Evolutionary conservation across 352 stramenopile species (phyloP), one percentile per base, ranked within the genome.

Genomic region (Aphanomyces invadans): DNA sequence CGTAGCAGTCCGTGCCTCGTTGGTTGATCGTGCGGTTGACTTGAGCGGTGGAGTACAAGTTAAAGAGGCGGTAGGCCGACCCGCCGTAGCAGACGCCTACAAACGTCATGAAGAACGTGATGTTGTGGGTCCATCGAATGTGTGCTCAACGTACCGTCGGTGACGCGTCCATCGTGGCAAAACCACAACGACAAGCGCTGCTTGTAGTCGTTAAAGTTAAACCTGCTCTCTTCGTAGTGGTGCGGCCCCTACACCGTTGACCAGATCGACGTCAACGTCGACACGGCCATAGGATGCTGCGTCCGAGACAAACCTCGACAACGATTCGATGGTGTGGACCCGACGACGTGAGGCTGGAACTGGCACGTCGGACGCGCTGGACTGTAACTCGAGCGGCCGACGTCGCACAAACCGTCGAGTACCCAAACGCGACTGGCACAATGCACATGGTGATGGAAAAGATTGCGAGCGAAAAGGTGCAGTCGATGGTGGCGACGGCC

Each of bases 141-240:
- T 45, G 38, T 17, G 17, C 38, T 45, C 38, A 45, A 10, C 26
- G n/a, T n/a, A 61, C 25, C 53, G 17, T 4, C 15, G 21, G 17
- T 48, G 31, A 17, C 25, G 15, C 19, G 1, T 11, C 54, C 54
- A 21, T 25, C 15, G 19, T 29, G 54, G 28, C n/a, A 62, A 4
- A 51, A 45, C 54, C 54, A 62, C 4, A 62, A 28, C 4, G 21
- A 21, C 15, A 36, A 54, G 15, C 26, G 17, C 12, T 62, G 54
- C 17, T 51, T 45, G 54, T 54, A 62, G 19, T 51, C 54, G 32
- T 62, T 62, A 29, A 36, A 62, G 4, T 17, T 19, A 45, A 62
- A 51, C n/a, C 23, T 19, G 28, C 54, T 28, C 32, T 52, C 54
- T 17, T 56, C 3, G 12, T 28, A 7, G 21, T 32, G 15, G 4